Conservation (phyloP, 345 rosid genomes). For the Cardamine resedifolia region DNA sequence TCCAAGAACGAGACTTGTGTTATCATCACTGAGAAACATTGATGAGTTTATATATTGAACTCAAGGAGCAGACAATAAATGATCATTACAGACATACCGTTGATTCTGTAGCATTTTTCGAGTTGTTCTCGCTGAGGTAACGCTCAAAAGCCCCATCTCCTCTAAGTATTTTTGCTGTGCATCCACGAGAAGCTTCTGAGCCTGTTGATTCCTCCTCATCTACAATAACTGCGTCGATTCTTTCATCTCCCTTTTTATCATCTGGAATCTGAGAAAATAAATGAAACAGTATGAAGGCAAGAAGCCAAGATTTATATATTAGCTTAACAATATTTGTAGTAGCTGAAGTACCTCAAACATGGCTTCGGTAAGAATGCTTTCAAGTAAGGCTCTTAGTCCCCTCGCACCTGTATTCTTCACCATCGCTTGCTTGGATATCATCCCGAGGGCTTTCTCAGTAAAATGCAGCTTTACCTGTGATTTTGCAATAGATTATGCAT, state of each 20-base stretch:
- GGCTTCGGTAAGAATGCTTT: conserved; percentile 85
- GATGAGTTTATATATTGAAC: not conserved
- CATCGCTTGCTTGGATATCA: conserved; percentile 81
- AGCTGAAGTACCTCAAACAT: conserved; percentile 84
- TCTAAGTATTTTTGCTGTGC: conserved; percentile 69
- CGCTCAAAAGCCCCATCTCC: conserved; percentile 79
- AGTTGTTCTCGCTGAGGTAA: conserved; percentile 48
- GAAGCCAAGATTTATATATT: conserved; percentile 1
- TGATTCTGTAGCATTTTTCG: conserved; percentile 39
- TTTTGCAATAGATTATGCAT: conserved; percentile 8
- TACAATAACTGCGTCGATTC: conserved; percentile 79
- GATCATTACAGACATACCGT: conserved; percentile 45
- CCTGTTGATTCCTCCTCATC: conserved; percentile 82
- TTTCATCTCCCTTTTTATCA: conserved; percentile 54
- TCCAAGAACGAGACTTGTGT: not conserved
- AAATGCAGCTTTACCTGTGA: conserved; percentile 88
- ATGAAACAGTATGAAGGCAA: not conserved
- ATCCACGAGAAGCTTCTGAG: conserved; percentile 52
- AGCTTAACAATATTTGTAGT: not conserved
- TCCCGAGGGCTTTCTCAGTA: conserved; percentile 72
- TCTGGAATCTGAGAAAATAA: conserved; percentile 79
- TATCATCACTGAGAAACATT: not conserved
- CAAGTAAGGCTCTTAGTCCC: conserved; percentile 86
- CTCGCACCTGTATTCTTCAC: conserved; percentile 94
- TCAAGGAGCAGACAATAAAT: not conserved